phyloP scores from a whole-genome alignment of 345 rosid genomes.

The Euclidium syriacum region DNA sequence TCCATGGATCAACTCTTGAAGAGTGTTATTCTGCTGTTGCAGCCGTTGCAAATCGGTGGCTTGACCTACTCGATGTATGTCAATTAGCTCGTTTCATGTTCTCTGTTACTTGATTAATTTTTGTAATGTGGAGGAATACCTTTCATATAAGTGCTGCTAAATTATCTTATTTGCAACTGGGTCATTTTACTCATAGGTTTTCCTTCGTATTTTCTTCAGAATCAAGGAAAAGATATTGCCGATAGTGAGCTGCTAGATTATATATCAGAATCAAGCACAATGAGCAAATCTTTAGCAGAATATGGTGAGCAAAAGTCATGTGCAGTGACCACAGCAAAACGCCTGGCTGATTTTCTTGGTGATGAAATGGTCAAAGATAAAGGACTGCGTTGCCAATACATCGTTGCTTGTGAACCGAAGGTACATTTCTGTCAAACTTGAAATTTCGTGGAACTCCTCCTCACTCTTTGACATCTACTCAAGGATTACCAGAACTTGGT shows the following conservation, averaged over 20 bases:
- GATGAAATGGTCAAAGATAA: slow-evolving; percentile 93
- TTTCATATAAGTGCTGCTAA: slow-evolving; percentile 11
- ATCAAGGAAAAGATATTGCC: slow-evolving; percentile 84
- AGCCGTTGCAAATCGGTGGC: slow-evolving; percentile 94
- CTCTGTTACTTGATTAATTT: not conserved
- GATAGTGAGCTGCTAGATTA: slow-evolving; percentile 92
- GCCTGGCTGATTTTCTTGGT: slow-evolving; percentile 93
- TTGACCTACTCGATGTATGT: slow-evolving; percentile 92
- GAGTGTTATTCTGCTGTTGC: slow-evolving; percentile 96
- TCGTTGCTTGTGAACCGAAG: slow-evolving; percentile 92
- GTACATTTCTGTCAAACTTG: slow-evolving; percentile 36
- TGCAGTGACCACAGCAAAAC: slow-evolving; percentile 96
- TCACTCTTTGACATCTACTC: not conserved
- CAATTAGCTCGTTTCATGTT: slow-evolving; percentile 1
- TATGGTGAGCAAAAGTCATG: slow-evolving; percentile 95
- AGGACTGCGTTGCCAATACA: slow-evolving; percentile 95
- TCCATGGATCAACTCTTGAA: slow-evolving; percentile 77
- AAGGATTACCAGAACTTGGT: not conserved
- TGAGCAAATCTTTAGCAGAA: slow-evolving; percentile 97
- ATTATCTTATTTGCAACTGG: not conserved
- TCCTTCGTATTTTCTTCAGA: slow-evolving; percentile 42
- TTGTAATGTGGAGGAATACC: not conserved
- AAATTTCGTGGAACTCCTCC: not conserved
- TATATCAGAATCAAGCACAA: slow-evolving; percentile 98
- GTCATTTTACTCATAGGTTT: slow-evolving; percentile 9